These are phyloP conservation scores for Penicillium sp. DNA, from an alignment of 2,329 filamentous ascomycete genomes.

Conservation along the genomic window DNA sequence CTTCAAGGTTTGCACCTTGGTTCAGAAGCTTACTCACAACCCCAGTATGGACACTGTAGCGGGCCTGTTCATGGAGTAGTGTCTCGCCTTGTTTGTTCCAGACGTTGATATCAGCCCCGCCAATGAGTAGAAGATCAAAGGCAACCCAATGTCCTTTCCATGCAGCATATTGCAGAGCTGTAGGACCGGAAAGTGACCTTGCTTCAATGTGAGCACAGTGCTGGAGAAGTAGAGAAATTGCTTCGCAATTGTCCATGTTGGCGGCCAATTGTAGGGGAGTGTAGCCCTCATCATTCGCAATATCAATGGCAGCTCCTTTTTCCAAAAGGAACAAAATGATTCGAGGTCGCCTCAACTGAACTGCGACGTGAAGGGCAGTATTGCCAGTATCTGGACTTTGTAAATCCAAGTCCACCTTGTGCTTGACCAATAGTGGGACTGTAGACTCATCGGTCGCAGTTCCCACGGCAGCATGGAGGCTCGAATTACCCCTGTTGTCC, in stretches of 20 bases:
- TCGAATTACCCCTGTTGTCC: conserved; percentile 20
- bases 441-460: conserved; percentile 31
- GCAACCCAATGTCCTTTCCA: conserved; percentile 26
- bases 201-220: conserved; percentile 24
- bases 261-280: conserved; percentile 32
- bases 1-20: conserved; percentile 31
- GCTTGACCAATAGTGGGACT: conserved; percentile 32
- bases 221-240: conserved; percentile 29
- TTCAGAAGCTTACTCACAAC: conserved; percentile 26
- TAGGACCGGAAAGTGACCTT: conserved; percentile 22
- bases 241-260: conserved; percentile 32
- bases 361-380: conserved; percentile 30
- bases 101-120: conserved; percentile 32
- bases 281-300: conserved; percentile 26
- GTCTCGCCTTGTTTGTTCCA: conserved; percentile 31
- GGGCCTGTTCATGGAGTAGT: conserved; percentile 30
- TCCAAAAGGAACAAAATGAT: conserved; percentile 32
- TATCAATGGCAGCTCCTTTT: conserved; percentile 26
- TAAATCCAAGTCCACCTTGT: conserved; percentile 23
- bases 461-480: conserved; percentile 30
- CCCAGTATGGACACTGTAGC: conserved; percentile 6
- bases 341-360: conserved; percentile 23
- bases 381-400: conserved; percentile 27
- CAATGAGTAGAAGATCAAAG: conserved; percentile 31
- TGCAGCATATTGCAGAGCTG: conserved; percentile 30